Evolutionary conservation across 2,329 filamentous ascomycete species (phyloP), one percentile per base, ranked within the genome.

Genomic region (Paraphaeosphaeria sporulosa): DNA sequence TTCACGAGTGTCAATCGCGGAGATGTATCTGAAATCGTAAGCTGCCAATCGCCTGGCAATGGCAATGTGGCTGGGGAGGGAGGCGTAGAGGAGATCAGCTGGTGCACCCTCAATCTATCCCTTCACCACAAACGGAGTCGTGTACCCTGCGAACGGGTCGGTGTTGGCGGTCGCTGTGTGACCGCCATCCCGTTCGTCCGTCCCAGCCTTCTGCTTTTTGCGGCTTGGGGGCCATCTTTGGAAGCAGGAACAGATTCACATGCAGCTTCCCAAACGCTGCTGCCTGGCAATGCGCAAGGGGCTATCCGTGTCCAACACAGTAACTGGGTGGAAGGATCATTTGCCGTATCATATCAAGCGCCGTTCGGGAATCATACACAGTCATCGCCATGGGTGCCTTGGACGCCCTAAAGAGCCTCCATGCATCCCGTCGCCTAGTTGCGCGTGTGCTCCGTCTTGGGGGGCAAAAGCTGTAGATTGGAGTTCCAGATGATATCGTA

Each of bases 271-370:
- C 54, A 59, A 48, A 58, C 52, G 46, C 59, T 65, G 64, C 52
- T 68, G 66, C 66, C 66, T 68, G 54, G 60, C 48, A 30, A 15
- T 27, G 53, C 59, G 57, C 58, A 64, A 62, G 63, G 61, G 60
- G 54, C 17, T 34, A 56, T 46, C 25, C 32, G 42, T 30, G 49
- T 43, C 55, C n/a, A 56, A 52, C 48, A 46, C 50, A 12, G 38
- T 55, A 40, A 65, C 60, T 65, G 57, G 63, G n/a, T 42, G 50
- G 30, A 40, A 56, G 49, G 55, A 57, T 52, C 32, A 27, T n/a
- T 19, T 60, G 63, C 64, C 60, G 61, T 54, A 40, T 61, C 57
- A 60, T 60, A 15, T 12, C n/a, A n/a, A n/a, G n/a, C n/a, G n/a
- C n/a, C n/a, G n/a, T n/a, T n/a, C n/a, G n/a, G n/a, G n/a, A n/a